Evolutionary conservation across 1,139 yeast genomes (phyloP).

Genomic region (Entelexis sorbosivorans): DNA sequence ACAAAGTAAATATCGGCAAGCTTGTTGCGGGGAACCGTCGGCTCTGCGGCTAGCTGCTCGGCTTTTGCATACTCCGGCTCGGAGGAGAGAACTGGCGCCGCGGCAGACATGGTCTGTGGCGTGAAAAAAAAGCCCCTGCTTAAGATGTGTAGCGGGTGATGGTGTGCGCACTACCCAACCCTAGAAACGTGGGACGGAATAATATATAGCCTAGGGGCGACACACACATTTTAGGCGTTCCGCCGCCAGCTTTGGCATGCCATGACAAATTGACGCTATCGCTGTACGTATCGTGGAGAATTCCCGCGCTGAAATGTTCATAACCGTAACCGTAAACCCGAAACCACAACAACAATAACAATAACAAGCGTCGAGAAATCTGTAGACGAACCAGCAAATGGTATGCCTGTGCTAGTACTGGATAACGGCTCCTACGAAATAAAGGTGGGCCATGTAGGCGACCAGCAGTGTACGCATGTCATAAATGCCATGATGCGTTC

Average conservation of each 20-base stretch:
- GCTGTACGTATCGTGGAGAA: neutral
- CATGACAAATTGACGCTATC: neutral
- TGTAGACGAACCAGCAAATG: neutral
- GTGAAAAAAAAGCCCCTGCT: conserved; percentile 4
- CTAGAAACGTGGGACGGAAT: conserved; percentile 6
- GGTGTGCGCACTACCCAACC: neutral
- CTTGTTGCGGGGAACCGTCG: conserved; percentile 7
- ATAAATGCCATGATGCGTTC: conserved; percentile 67
- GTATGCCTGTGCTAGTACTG: conserved; percentile 35
- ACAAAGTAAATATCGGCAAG: conserved; percentile 17
- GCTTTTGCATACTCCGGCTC: conserved; percentile 21
- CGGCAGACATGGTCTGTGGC: conserved; percentile 14
- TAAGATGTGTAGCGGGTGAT: neutral
- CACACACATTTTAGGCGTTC: no score
- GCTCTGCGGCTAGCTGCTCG: conserved; percentile 3
- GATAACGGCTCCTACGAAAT: conserved; percentile 86
- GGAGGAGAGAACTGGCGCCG: conserved; percentile 23
- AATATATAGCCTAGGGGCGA: neutral
- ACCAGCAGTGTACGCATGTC: conserved; percentile 31
- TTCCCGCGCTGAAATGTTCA: no score
- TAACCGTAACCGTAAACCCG: neutral
- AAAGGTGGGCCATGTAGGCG: conserved; percentile 55
- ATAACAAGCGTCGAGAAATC: neutral
- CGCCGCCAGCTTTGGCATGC: neutral
- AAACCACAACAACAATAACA: neutral